phyloP scores from a whole-genome alignment of 169 alveolate species.

The Plasmodium gonderi region DNA sequence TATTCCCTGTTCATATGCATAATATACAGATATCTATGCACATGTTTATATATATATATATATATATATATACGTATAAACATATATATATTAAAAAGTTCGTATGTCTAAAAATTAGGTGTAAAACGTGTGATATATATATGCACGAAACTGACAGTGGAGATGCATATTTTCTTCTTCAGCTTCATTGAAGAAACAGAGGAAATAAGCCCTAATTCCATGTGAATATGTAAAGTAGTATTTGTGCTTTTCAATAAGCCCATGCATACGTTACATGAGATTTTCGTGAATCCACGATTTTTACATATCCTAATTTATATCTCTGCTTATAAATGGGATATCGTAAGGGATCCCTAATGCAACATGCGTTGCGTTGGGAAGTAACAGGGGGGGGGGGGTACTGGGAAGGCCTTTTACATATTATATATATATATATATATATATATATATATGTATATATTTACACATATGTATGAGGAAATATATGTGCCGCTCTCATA shows the following conservation, averaged over 20 bases:
- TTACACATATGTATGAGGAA: too few species aligned
- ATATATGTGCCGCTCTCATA: too few species aligned
- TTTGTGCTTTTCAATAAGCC: not conserved
- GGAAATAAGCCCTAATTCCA: not conserved
- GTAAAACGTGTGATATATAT: not conserved
- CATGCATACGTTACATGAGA: too few species aligned
- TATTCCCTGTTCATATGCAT: too few species aligned
- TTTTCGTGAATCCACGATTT: too few species aligned
- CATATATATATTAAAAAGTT: not conserved
- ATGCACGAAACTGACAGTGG: not conserved
- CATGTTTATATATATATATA: not conserved
- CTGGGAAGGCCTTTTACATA: not conserved
- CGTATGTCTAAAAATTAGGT: not conserved
- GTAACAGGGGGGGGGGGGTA: not conserved
- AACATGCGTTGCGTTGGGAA: not conserved
- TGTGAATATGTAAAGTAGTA: not conserved
- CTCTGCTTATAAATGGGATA: not conserved
- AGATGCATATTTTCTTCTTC: constrained; percentile 1
- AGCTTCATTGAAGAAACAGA: not conserved
- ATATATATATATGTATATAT: not conserved
- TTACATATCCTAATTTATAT: not conserved
- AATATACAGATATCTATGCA: too few species aligned
- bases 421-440: not conserved
- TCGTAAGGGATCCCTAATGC: not conserved
- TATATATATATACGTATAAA: not conserved